Conservation (phyloP, 345 rosid species). For the Cardamine resedifolia region DNA sequence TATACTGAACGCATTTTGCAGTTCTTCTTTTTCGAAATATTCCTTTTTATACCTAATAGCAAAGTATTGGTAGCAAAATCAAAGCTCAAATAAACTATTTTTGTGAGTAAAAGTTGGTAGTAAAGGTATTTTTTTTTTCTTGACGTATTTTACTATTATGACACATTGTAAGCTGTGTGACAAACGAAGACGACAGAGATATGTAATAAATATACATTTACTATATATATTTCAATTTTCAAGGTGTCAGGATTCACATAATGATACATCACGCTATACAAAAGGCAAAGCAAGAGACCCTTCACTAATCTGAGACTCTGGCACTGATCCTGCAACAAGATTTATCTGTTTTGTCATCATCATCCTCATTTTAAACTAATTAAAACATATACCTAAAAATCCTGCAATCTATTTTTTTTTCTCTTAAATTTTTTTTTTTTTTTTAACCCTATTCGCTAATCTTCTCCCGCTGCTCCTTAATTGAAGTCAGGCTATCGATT, state of each 20-base stretch:
- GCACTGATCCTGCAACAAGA: constrained; percentile 25
- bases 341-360: constrained; percentile 37
- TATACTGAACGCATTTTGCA: not conserved
- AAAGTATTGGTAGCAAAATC: not conserved
- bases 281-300: constrained; percentile 26
- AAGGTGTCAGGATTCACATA: constrained; percentile 43
- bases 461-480: constrained; percentile 35
- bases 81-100: not conserved
- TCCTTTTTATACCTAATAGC: no score
- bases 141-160: not conserved
- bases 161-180: constrained; percentile 10
- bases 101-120: not conserved
- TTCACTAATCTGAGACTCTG: constrained; percentile 25
- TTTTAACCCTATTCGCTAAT: constrained; percentile 24
- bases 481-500: constrained; percentile 28
- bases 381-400: not conserved
- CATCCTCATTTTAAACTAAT: constrained; percentile 11
- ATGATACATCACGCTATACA: constrained; percentile 50
- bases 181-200: constrained; percentile 27
- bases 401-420: not conserved
- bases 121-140: not conserved
- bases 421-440: not conserved
- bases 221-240: not conserved
- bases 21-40: not conserved
- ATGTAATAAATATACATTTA: constrained; percentile 26